These are phyloP conservation scores for Cornus suecica DNA, from an alignment of 148 eudicot genomes.

Conservation along the genomic window DNA sequence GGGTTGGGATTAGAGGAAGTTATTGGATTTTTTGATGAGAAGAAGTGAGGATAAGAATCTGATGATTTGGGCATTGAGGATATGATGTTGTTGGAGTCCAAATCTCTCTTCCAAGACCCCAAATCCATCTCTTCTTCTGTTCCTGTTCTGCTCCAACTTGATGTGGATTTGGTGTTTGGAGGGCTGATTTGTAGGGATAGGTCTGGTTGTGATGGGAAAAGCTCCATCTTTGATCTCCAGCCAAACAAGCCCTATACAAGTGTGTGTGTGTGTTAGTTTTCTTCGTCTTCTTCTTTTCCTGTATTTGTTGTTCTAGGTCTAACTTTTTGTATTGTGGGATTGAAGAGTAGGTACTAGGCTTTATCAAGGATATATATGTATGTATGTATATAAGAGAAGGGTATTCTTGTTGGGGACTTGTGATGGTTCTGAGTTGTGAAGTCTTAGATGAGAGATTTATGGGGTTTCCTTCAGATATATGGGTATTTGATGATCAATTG, in stretches of 20 bases:
- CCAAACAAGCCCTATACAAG: slow-evolving; percentile 9
- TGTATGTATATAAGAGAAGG: slow-evolving; percentile 1
- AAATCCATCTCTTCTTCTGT: slow-evolving; percentile 38
- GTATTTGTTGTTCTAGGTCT: neutral
- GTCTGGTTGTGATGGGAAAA: slow-evolving; percentile 96
- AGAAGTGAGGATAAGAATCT: slow-evolving; percentile 22
- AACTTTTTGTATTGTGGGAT: neutral
- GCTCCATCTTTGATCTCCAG: slow-evolving; percentile 50
- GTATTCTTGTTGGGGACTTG: neutral
- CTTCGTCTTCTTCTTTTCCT: neutral
- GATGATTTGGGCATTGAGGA: slow-evolving; percentile 19
- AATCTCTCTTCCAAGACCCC: slow-evolving; percentile 58
- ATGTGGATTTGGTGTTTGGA: slow-evolving; percentile 55
- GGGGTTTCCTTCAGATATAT: slow-evolving; percentile 23
- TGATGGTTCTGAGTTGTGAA: slow-evolving; percentile 13
- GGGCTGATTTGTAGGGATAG: slow-evolving; percentile 92
- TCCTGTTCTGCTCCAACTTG: slow-evolving; percentile 26
- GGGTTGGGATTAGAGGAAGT: neutral
- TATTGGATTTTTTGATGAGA: slow-evolving; percentile 23
- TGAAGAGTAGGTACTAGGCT: neutral
- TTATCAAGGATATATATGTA: neutral
- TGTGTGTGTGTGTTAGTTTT: neutral
- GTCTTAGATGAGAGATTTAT: slow-evolving; percentile 9
- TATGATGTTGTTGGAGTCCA: slow-evolving; percentile 32
- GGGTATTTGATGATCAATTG: slow-evolving; percentile 26